Evolutionary conservation across 1,139 yeast species (phyloP), one percentile per base, ranked within the genome.

Genomic region (Hyphopichia wangnamkhiaoensis): DNA sequence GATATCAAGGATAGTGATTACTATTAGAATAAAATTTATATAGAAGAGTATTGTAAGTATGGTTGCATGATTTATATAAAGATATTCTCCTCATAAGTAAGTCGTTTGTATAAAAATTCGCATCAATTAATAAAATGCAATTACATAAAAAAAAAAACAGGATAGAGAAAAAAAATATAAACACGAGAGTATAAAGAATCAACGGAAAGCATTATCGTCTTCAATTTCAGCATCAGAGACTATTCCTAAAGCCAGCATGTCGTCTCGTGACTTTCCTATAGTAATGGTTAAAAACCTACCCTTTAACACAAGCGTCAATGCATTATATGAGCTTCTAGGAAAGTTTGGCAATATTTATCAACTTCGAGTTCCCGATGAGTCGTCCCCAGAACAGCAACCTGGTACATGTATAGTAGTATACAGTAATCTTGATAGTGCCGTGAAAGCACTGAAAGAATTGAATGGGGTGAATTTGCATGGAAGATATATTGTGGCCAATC

Each of bases 391-490:
- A 14, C 70, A 76, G 0, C 31, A 24, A 9, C 67, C 60, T 39
- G 87, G 87, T 4, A 75, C 82, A 3, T 82, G 84, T 15, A 70
- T 74, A 39, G 74, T 81, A n/a, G 72, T 82, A 3, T 82, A 74
- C 53, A 75, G 71, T 41, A 74, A 74, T 38, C 44, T 74, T 19
- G 58, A 59, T 24, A 71, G 71, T 46, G 84, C 87, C 6, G 57
- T 59, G 17, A 58, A 59, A 19, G 86, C 86, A 1, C 64, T 73
- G 20, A 74, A 66, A 17, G 80, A 77, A 44, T 58, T 81, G 38
- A 77, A 79, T 37, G 89, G 89, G 0, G 76, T 76, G 48, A 81
- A 81, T 50, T 77, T 76, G 47, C 73, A 76, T 39, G 82, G 82
- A 8, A 53, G 88, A 41, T 82, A 81, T 52, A 55, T 82, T 26